phyloP scores from a whole-genome alignment of 345 rosid genomes.

The Acer saccharum region DNA sequence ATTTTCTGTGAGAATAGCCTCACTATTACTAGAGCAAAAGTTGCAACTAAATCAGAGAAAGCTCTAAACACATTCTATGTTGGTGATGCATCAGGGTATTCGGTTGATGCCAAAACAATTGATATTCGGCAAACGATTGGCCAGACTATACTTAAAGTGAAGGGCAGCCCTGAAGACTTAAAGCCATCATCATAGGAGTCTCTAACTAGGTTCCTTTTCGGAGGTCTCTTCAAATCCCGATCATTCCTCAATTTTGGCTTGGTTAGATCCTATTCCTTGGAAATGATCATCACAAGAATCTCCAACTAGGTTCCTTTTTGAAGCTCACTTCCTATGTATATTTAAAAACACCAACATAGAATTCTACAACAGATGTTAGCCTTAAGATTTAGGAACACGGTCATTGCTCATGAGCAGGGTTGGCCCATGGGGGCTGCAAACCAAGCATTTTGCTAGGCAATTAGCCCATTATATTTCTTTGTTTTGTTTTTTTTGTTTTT shows the following conservation, averaged over 20 bases:
- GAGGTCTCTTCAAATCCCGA: conserved; percentile 84
- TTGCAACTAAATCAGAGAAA: conserved; percentile 77
- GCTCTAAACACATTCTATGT: conserved; percentile 88
- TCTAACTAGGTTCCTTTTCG: conserved; percentile 76
- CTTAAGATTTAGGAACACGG: conserved; percentile 17
- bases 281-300: background rate
- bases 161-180: conserved; percentile 52
- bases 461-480: too few relatives aligned
- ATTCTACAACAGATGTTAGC: background rate
- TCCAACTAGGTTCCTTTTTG: too few relatives aligned
- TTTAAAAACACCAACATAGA: background rate
- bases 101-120: conserved; percentile 70
- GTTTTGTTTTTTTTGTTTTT: too few relatives aligned
- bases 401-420: background rate
- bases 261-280: conserved; percentile 80
- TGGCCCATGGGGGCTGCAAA: too few relatives aligned
- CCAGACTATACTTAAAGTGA: conserved; percentile 84
- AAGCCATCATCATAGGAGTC: conserved; percentile 68
- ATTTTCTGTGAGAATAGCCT: conserved; percentile 92
- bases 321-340: conserved; percentile 22
- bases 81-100: conserved; percentile 73
- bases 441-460: too few relatives aligned
- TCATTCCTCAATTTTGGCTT: conserved; percentile 88
- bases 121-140: conserved; percentile 82
- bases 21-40: conserved; percentile 86